Evolutionary conservation across 2,329 filamentous ascomycete species (phyloP).

Genomic region (Colletotrichum sp.): DNA sequence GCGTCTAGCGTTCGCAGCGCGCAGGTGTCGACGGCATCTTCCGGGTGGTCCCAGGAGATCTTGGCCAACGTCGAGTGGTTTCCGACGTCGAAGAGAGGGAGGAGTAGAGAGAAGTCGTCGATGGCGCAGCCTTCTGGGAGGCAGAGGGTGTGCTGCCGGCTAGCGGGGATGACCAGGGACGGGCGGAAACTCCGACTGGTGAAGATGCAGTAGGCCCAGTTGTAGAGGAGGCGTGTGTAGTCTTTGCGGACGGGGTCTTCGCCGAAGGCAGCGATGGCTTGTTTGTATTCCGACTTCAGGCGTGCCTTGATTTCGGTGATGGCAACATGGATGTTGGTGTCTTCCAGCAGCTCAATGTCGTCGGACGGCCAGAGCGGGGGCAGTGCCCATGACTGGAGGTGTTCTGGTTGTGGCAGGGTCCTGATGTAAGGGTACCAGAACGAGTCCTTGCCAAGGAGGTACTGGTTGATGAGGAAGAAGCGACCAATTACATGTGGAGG

Average conservation of each 20-base stretch:
- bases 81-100: conserved; percentile 74
- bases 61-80: conserved; percentile 71
- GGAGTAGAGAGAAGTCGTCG: conserved; percentile 70
- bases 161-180: conserved; percentile 55
- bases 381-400: conserved; percentile 55
- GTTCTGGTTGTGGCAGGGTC: conserved; percentile 66
- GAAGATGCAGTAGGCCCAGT: conserved; percentile 70
- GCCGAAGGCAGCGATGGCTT: conserved; percentile 37
- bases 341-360: conserved; percentile 62
- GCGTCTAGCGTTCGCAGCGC: conserved; percentile 45
- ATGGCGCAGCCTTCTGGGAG: conserved; percentile 43
- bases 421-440: conserved; percentile 74
- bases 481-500: conserved; percentile 67
- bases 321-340: conserved; percentile 58
- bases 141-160: conserved; percentile 30
- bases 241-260: conserved; percentile 32
- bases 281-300: conserved; percentile 51
- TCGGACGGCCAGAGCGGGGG: conserved; percentile 69
- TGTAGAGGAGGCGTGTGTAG: conserved; percentile 58
- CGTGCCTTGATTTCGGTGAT: conserved; percentile 52
- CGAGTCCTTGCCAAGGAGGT: conserved; percentile 60
- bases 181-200: conserved; percentile 70
- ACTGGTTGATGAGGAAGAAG: conserved; percentile 74
- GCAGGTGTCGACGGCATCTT: conserved; percentile 41
- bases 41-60: conserved; percentile 62